Percentiles rank a stretch among this genome's conserved stretches.
Evolutionary conservation across 257 asterid species (phyloP).

Genomic region (Coffea eugenioides): DNA sequence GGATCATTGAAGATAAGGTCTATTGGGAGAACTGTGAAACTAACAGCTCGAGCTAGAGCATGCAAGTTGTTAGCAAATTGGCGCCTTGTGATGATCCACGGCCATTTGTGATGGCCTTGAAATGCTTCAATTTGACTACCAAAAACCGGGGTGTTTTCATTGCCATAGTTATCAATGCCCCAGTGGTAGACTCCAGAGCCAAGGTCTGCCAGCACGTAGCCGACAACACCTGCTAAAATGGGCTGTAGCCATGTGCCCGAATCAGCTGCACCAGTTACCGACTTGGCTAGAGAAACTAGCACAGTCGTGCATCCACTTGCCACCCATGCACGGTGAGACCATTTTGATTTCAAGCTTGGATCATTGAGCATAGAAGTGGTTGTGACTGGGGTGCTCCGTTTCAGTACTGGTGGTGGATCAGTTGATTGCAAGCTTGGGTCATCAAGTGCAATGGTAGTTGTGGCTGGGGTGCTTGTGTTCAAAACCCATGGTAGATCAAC

Average conservation of each 20-base stretch:
- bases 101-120: slow-evolving; percentile 91
- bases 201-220: slow-evolving; percentile 68
- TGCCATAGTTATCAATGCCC: slow-evolving; percentile 92
- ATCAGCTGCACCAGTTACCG: slow-evolving; percentile 29
- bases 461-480: slow-evolving; percentile 4
- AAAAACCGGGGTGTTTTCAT: slow-evolving; percentile 54
- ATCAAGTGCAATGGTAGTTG: slow-evolving; percentile 19
- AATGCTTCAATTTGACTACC: slow-evolving; percentile 73
- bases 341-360: slow-evolving; percentile 54
- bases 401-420: background rate
- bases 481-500: background rate
- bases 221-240: slow-evolving; percentile 49
- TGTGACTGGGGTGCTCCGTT: slow-evolving; percentile 1
- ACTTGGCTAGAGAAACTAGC: slow-evolving; percentile 55
- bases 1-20: slow-evolving; percentile 39
- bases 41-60: slow-evolving; percentile 49
- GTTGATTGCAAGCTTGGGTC: background rate
- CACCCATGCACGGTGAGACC: slow-evolving; percentile 88
- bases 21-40: slow-evolving; percentile 52
- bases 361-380: slow-evolving; percentile 31
- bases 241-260: slow-evolving; percentile 61
- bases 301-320: slow-evolving; percentile 74
- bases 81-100: slow-evolving; percentile 79
- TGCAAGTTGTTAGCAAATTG: slow-evolving; percentile 75
- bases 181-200: slow-evolving; percentile 88